A percentile compares a stretch with the other conserved stretches of the same genome.
Evolutionary conservation across 768 basidiomycete species (phyloP).

Genomic region (Tulasnella sp.): DNA sequence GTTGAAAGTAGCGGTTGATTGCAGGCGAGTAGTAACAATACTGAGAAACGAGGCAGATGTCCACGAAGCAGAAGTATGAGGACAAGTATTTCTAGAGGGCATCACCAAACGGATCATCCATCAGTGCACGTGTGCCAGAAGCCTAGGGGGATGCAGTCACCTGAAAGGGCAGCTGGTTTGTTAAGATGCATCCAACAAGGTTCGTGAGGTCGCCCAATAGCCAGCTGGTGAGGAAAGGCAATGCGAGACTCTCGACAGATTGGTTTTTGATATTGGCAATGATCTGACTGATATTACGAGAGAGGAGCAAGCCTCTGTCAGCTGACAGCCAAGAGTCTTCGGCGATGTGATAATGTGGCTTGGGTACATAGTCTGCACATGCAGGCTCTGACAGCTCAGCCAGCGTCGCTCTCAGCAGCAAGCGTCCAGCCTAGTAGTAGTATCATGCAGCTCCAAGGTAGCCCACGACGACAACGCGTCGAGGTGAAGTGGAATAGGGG

Average conservation of each 20-base stretch:
- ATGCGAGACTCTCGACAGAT: conserved; percentile 81
- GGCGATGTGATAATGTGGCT: too few relatives aligned
- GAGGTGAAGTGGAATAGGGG: too few relatives aligned
- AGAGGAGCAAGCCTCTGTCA: too few relatives aligned
- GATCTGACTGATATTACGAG: conserved; percentile 63
- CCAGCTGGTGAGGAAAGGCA: conserved; percentile 93
- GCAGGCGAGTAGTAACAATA: conserved; percentile 62
- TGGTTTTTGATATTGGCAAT: conserved; percentile 61
- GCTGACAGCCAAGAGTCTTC: too few relatives aligned
- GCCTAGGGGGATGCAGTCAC: conserved; percentile 32
- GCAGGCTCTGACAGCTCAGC: too few relatives aligned
- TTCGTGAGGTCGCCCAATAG: conserved; percentile 87
- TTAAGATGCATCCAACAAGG: conserved; percentile 75
- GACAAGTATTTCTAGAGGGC: conserved; percentile 73
- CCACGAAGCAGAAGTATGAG: conserved; percentile 78
- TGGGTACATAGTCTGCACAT: too few relatives aligned
- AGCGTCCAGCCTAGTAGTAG: too few relatives aligned
- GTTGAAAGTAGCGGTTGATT: not conserved
- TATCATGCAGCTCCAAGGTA: too few relatives aligned
- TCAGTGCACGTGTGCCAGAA: conserved; percentile 11
- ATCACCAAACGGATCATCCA: conserved; percentile 14
- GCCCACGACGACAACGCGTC: too few relatives aligned
- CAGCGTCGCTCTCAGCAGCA: too few relatives aligned
- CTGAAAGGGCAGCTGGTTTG: conserved; percentile 90
- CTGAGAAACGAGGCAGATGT: conserved; percentile 62